These are phyloP conservation scores for Neonectria magnoliae DNA, from an alignment of 2,329 filamentous ascomycete genomes.

Conservation along the genomic window DNA sequence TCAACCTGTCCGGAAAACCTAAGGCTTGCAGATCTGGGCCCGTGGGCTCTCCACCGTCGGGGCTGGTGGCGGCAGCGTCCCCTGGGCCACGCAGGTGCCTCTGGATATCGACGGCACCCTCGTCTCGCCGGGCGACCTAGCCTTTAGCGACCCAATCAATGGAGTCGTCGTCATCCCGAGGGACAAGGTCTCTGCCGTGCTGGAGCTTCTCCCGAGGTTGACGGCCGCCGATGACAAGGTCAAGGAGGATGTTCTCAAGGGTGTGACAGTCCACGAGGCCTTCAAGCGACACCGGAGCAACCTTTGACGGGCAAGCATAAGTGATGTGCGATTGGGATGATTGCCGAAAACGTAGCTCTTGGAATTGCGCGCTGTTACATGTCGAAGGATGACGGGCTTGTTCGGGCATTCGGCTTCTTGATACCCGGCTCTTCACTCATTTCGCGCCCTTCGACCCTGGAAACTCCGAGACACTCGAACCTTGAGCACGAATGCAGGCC, in stretches of 20 bases:
- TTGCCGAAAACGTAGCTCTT: background rate
- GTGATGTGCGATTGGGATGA: background rate
- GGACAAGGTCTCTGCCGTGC: slow-evolving; percentile 66
- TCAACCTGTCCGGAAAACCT: slow-evolving; percentile 26
- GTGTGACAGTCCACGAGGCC: slow-evolving; percentile 71
- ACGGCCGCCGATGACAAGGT: slow-evolving; percentile 66
- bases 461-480: background rate
- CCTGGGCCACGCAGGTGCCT: slow-evolving; percentile 62
- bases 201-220: slow-evolving; percentile 66
- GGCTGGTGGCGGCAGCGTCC: slow-evolving; percentile 63
- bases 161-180: slow-evolving; percentile 75
- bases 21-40: slow-evolving; percentile 60
- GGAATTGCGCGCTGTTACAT: background rate
- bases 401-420: background rate
- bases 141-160: slow-evolving; percentile 76
- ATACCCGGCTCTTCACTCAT: background rate
- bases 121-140: slow-evolving; percentile 68
- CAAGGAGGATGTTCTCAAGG: slow-evolving; percentile 71
- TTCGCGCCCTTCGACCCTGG: background rate
- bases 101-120: slow-evolving; percentile 55
- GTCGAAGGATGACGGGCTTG: background rate
- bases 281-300: slow-evolving; percentile 67
- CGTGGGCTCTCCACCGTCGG: slow-evolving; percentile 67
- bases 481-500: background rate
- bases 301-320: slow-evolving; percentile 32